Conservation (phyloP, 1,284 basidiomycete species). For the Cryptococcus jaspeensis region DNA sequence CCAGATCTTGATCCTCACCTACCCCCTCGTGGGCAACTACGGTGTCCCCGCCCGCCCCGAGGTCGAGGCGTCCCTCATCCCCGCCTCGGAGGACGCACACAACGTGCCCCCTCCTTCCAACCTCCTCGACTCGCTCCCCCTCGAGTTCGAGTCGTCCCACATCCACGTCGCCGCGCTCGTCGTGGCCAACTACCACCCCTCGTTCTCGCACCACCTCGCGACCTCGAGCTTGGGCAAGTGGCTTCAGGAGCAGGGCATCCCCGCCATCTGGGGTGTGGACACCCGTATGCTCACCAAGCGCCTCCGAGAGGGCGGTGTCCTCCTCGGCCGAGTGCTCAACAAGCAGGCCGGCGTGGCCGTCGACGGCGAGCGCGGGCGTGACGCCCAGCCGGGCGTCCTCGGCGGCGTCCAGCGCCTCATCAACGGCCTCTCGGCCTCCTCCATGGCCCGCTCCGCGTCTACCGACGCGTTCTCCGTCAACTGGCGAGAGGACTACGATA, state of each 20-base stretch:
- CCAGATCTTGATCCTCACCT: slow-evolving; percentile 96
- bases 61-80: slow-evolving; percentile 49
- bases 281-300: slow-evolving; percentile 96
- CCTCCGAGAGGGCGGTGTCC: slow-evolving; percentile 89
- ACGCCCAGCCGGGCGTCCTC: slow-evolving; percentile 36
- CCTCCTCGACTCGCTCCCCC: slow-evolving; percentile 64
- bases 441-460: slow-evolving; percentile 29
- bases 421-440: slow-evolving; percentile 38
- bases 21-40: slow-evolving; percentile 96
- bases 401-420: slow-evolving; percentile 50
- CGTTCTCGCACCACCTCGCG: slow-evolving; percentile 95
- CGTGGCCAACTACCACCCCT: slow-evolving; percentile 89
- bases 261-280: slow-evolving; percentile 95
- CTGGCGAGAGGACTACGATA: slow-evolving; percentile 81
- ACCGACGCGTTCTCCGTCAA: slow-evolving; percentile 41
- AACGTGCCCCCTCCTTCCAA: slow-evolving; percentile 43
- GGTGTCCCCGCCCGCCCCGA: slow-evolving; percentile 81
- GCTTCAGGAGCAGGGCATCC: slow-evolving; percentile 93
- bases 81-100: slow-evolving; percentile 46
- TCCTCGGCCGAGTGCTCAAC: slow-evolving; percentile 80
- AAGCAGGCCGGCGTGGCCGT: slow-evolving; percentile 51
- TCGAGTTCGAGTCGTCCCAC: slow-evolving; percentile 87
- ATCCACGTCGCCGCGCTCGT: slow-evolving; percentile 92
- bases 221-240: slow-evolving; percentile 82
- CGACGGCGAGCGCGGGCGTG: slow-evolving; percentile 28